Evolutionary conservation across 73 alveolate genomes (phyloP).

Genomic region (Stentor coeruleus): DNA sequence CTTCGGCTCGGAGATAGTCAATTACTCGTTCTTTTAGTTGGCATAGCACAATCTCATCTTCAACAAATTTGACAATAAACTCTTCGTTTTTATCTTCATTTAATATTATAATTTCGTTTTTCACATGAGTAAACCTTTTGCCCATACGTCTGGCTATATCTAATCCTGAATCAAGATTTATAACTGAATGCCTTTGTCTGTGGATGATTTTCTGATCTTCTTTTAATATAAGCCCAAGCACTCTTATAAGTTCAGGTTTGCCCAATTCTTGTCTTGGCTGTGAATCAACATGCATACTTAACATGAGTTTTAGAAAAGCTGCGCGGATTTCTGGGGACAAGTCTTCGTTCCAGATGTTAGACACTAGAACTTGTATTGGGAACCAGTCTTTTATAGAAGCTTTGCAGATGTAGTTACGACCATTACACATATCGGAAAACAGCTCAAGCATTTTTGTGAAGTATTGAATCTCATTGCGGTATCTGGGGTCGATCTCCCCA

Average conservation of each 20-base stretch:
- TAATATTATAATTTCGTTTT: background rate
- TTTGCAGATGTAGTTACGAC: conserved; percentile 23
- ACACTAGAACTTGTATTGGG: background rate
- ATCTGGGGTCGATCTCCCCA: background rate
- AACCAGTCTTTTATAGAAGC: conserved; percentile 8
- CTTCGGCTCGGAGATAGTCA: background rate
- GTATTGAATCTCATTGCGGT: conserved; percentile 1
- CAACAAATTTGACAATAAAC: background rate
- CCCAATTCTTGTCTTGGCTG: background rate
- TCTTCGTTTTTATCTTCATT: background rate
- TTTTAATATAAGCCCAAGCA: background rate
- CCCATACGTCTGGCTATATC: background rate
- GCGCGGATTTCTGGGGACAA: conserved; percentile 19
- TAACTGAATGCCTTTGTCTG: background rate
- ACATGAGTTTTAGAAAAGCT: background rate
- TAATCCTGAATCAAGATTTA: background rate
- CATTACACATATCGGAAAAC: conserved; percentile 4
- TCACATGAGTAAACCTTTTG: background rate
- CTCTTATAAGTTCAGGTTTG: conserved; percentile 19
- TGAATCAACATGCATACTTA: conserved; percentile 21
- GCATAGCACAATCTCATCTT: background rate
- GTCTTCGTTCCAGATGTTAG: conserved; percentile 13
- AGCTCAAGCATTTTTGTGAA: conserved; percentile 28
- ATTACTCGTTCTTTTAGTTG: background rate
- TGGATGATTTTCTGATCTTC: background rate